Conservation (phyloP, 208 protist species). For the Wallacemonas sp. region DNA sequence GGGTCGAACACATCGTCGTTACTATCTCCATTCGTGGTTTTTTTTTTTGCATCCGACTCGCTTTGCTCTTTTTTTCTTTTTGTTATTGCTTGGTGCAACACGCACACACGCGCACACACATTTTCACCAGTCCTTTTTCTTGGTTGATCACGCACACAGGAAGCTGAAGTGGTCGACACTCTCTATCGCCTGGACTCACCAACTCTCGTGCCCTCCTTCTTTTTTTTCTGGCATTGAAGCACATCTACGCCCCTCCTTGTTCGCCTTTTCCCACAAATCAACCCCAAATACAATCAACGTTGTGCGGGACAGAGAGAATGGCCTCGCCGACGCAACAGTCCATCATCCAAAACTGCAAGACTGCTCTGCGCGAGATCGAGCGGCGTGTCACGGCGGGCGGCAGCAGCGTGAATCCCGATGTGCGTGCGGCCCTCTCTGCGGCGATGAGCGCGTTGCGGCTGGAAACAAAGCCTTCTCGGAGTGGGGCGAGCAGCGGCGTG, state of each 20-base stretch:
- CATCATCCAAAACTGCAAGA: constrained; percentile 6
- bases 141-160: too few relatives aligned
- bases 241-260: too few relatives aligned
- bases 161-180: too few relatives aligned
- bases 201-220: too few relatives aligned
- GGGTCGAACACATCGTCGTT: too few relatives aligned
- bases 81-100: background rate
- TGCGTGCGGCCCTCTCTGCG: background rate
- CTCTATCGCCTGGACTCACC: too few relatives aligned
- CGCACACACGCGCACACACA: background rate
- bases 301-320: background rate
- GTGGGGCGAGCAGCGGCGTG: background rate
- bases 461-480: background rate
- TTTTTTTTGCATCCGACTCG: background rate
- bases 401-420: background rate
- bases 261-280: background rate
- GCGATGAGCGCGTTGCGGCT: background rate
- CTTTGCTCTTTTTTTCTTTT: background rate
- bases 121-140: background rate
- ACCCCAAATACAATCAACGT: background rate
- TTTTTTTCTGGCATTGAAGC: constrained; percentile 8
- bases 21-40: background rate
- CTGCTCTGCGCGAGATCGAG: constrained; percentile 1
- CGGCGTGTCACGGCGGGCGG: background rate
- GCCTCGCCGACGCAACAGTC: background rate